A percentile compares a stretch with the other conserved stretches of the same genome.
Evolutionary conservation across 108 stramenopile species (phyloP).

Genomic region (Epithemia pelagica): DNA sequence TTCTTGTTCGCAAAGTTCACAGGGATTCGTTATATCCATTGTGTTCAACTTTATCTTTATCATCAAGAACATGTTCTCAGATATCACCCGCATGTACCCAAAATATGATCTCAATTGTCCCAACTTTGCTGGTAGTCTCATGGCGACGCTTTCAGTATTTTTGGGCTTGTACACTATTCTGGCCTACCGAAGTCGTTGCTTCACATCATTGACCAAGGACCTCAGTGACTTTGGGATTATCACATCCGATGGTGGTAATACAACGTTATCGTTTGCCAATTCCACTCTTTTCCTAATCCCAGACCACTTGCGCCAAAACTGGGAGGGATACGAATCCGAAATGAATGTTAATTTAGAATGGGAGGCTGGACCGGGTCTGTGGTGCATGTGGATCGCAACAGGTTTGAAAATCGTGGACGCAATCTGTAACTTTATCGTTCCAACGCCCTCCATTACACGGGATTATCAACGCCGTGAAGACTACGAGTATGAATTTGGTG

Average conservation of each 20-base stretch:
- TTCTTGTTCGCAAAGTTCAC: not conserved
- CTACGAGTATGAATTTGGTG: constrained; percentile 7
- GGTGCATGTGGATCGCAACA: constrained; percentile 3
- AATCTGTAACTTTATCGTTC: constrained; percentile 7
- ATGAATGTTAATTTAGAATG: constrained; percentile 7
- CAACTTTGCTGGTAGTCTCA: constrained; percentile 8
- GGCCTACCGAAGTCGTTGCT: constrained; percentile 6
- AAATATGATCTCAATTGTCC: constrained; percentile 18
- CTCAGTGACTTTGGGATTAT: not conserved
- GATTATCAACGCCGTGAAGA: constrained; percentile 4
- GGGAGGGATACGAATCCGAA: not conserved
- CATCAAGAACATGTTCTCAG: constrained; percentile 2
- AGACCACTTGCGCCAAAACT: not conserved
- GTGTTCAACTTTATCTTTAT: not conserved
- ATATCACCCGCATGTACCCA: constrained; percentile 8
- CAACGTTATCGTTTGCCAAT: not conserved
- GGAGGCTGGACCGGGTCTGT: constrained; percentile 8
- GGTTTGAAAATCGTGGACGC: constrained; percentile 5
- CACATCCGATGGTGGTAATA: not conserved
- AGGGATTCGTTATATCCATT: not conserved
- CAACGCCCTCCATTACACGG: constrained; percentile 15
- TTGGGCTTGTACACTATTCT: constrained; percentile 5
- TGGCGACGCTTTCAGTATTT: constrained; percentile 4
- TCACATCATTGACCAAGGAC: constrained; percentile 4
- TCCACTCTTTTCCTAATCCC: not conserved